Conservation (phyloP, 192 early-diverging fungal species). For the Backusella psychrophila region DNA sequence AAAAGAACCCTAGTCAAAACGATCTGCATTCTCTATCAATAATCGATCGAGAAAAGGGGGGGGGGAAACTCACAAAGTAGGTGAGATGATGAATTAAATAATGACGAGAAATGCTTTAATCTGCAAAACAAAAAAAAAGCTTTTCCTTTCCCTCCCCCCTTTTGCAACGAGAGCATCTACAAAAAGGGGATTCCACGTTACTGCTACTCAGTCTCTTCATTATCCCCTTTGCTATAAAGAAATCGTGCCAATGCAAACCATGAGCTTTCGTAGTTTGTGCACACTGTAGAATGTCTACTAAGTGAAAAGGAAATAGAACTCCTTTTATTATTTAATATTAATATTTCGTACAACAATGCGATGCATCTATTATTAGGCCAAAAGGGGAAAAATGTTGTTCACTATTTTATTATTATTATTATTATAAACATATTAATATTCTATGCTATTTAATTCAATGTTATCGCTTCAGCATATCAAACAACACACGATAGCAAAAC, state of each 20-base stretch:
- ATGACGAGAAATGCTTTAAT: constrained; percentile 8
- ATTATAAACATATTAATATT: background rate
- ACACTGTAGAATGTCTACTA: background rate
- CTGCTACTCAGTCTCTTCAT: background rate
- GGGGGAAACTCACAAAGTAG: background rate
- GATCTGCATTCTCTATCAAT: constrained; percentile 16
- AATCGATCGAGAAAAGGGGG: background rate
- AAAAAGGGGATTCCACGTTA: constrained; percentile 12
- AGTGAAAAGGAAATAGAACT: background rate
- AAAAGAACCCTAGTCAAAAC: background rate
- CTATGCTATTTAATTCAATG: background rate
- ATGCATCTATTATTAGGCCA: background rate
- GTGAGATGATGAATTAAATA: constrained; percentile 2
- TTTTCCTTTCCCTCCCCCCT: background rate
- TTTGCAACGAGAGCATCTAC: background rate
- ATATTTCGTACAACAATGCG: background rate
- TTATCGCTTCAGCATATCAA: constrained; percentile 28
- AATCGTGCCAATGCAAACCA: background rate
- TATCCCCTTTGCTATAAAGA: background rate
- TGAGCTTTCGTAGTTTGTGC: background rate
- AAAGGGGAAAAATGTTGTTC: background rate
- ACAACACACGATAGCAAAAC: constrained; percentile 72
- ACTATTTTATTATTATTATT: background rate
- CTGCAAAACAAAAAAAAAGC: background rate
- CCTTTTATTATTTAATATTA: background rate